phyloP scores from a whole-genome alignment of 176 grass and related monocot species.

The Zoysia japonica region DNA sequence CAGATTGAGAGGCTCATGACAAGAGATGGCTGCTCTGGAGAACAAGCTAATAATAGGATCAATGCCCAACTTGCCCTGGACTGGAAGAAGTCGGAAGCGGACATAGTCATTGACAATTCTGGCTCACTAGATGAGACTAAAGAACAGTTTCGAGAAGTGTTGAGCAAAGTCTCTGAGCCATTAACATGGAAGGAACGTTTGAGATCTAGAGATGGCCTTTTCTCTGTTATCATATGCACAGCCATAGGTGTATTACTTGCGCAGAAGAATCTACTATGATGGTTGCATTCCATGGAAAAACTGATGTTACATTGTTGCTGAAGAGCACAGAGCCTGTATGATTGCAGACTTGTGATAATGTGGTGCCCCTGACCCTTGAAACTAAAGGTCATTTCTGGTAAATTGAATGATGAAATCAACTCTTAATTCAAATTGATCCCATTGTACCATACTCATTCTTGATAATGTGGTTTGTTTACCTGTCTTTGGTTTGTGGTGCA shows the following conservation, averaged over 20 bases:
- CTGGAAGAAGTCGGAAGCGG: constrained; percentile 68
- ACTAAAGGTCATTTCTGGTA: neutral
- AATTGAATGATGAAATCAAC: neutral
- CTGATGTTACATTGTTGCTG: neutral
- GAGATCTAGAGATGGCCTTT: constrained; percentile 62
- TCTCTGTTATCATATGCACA: constrained; percentile 58
- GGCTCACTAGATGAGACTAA: constrained; percentile 64
- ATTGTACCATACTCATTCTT: too few species aligned
- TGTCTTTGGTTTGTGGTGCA: too few species aligned
- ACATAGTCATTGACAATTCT: constrained; percentile 86
- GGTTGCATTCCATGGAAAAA: neutral
- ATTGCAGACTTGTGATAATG: neutral
- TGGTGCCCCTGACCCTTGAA: neutral
- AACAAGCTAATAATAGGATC: constrained; percentile 70
- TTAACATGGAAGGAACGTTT: constrained; percentile 70
- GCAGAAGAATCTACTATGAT: constrained; percentile 63
- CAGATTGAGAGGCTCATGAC: constrained; percentile 76
- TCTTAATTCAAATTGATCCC: too few species aligned
- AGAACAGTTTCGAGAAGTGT: constrained; percentile 55
- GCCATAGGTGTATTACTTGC: constrained; percentile 57
- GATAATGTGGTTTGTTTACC: too few species aligned
- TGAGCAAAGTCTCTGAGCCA: constrained; percentile 53
- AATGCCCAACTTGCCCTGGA: constrained; percentile 65
- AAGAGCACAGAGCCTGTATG: neutral
- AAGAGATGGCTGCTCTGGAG: constrained; percentile 69